Percentiles rank a stretch among this genome's conserved stretches.
These are phyloP conservation scores for Pseudovirgaria hyperparasitica DNA, from an alignment of 2,329 filamentous ascomycete species.

Conservation along the genomic window DNA sequence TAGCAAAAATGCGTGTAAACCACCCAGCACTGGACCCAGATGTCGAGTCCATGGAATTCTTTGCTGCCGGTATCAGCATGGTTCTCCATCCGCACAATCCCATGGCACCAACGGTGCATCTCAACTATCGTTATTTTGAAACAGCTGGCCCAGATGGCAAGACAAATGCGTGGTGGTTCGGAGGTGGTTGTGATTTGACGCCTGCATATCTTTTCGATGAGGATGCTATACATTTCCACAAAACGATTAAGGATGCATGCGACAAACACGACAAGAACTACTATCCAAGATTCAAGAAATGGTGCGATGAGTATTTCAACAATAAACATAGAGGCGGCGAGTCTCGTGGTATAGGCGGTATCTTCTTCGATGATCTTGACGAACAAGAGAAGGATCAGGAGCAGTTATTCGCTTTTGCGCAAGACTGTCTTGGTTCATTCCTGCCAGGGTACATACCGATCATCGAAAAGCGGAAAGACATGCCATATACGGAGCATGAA, in stretches of 20 bases:
- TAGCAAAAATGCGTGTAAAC: constrained; percentile 85
- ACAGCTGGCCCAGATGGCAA: constrained; percentile 74
- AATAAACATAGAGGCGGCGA: constrained; percentile 88
- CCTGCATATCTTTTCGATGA: constrained; percentile 93
- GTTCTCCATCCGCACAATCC: constrained; percentile 91
- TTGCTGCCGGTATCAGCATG: constrained; percentile 83
- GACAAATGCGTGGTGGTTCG: constrained; percentile 93
- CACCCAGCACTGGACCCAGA: constrained; percentile 78
- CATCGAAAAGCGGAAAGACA: constrained; percentile 74
- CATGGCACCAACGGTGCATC: constrained; percentile 92
- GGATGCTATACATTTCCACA: constrained; percentile 94
- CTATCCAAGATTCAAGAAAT: constrained; percentile 90
- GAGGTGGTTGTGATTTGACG: constrained; percentile 86
- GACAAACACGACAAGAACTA: constrained; percentile 87
- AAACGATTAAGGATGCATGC: constrained; percentile 81
- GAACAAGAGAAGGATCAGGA: constrained; percentile 76
- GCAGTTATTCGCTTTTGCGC: constrained; percentile 78
- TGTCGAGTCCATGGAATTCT: constrained; percentile 82
- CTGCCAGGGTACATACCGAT: constrained; percentile 86
- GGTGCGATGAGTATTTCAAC: constrained; percentile 96
- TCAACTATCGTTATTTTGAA: constrained; percentile 99
- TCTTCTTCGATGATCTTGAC: constrained; percentile 98
- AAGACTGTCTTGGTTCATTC: constrained; percentile 76
- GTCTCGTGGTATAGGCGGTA: constrained; percentile 78
- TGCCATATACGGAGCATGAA: constrained; percentile 74